These are phyloP conservation scores for Fusarium sororula DNA, from an alignment of 2,329 filamentous ascomycete genomes.

Conservation along the genomic window DNA sequence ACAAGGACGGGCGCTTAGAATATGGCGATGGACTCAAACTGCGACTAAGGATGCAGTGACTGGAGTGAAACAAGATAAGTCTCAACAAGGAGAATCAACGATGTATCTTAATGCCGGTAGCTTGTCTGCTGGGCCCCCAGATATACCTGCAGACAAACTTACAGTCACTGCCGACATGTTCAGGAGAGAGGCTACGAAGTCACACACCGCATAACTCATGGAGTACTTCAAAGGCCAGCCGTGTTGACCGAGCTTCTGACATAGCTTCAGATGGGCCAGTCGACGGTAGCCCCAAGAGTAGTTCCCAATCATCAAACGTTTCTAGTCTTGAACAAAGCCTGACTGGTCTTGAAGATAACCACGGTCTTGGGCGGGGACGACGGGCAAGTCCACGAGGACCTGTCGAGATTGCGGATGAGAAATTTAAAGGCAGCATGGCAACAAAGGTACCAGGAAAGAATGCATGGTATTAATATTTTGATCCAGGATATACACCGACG, in stretches of 20 bases:
- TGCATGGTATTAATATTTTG: accelerated
- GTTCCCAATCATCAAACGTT: accelerated
- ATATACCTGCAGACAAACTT: no score
- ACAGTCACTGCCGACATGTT: not conserved
- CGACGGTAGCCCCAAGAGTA: accelerated
- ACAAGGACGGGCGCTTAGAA: no score
- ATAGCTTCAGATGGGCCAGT: not conserved
- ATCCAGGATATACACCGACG: not conserved
- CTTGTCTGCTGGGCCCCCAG: no score
- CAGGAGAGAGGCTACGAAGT: not conserved
- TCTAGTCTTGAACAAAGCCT: accelerated
- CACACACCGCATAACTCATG: not conserved
- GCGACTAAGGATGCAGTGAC: not conserved
- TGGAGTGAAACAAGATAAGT: not conserved
- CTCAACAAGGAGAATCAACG: not conserved
- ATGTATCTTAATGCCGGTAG: accelerated
- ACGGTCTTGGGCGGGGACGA: accelerated
- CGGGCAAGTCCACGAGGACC: not conserved
- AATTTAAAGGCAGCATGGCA: accelerated
- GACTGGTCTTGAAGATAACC: no score
- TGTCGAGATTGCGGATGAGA: not conserved
- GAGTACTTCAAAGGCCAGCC: accelerated
- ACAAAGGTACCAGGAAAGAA: not conserved
- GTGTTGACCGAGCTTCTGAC: not conserved
- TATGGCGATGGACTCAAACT: accelerated